Conservation (phyloP, 2,329 filamentous ascomycete genomes). For the Sclerotinia glacialis region DNA sequence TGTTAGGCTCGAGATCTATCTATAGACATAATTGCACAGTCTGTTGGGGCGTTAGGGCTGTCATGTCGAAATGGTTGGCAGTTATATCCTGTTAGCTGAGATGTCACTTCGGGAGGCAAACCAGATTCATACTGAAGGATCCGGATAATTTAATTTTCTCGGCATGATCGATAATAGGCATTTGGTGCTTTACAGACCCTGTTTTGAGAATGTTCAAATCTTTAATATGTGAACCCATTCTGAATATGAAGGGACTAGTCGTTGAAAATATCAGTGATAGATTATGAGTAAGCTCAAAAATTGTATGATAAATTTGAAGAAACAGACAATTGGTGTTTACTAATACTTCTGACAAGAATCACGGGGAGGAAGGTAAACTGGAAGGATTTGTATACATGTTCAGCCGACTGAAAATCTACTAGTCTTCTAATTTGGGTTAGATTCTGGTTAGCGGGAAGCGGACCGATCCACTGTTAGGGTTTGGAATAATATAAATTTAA, state of each 20-base stretch:
- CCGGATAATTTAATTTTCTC: background rate
- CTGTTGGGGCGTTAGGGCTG: no score
- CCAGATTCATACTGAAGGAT: background rate
- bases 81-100: background rate
- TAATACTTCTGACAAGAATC: no score
- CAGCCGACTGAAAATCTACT: background rate
- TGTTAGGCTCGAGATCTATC: background rate
- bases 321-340: no score
- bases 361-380: no score
- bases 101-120: background rate
- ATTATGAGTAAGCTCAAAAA: background rate
- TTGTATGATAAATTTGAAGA: background rate
- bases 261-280: background rate
- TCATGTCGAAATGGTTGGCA: background rate
- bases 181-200: no score
- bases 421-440: background rate
- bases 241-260: accelerated
- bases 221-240: background rate
- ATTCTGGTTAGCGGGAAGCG: no score
- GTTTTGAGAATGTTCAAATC: background rate
- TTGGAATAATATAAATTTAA: background rate
- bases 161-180: background rate
- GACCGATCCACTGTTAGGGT: background rate
- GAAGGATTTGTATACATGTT: background rate
- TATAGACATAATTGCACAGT: background rate